phyloP scores from a whole-genome alignment of 305 asterid genomes.

The Nicotiana rustica region DNA sequence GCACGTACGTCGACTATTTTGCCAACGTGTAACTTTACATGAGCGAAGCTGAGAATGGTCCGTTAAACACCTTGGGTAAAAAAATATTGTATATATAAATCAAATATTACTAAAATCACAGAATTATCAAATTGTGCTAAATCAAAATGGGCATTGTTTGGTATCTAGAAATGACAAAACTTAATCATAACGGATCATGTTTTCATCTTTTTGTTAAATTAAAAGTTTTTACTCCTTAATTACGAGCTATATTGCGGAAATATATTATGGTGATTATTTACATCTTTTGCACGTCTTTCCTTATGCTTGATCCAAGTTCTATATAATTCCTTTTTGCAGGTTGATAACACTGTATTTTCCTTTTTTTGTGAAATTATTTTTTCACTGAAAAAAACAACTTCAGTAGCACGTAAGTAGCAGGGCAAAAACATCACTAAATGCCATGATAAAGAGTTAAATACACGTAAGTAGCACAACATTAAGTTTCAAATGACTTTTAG shows the following conservation, averaged over 20 bases:
- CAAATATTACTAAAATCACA: too few relatives aligned
- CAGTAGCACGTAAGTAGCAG: background rate
- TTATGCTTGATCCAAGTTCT: background rate
- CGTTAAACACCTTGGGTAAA: too few relatives aligned
- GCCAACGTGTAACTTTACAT: rapidly evolving
- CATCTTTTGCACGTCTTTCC: background rate
- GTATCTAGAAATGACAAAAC: too few relatives aligned
- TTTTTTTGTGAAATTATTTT: too few relatives aligned
- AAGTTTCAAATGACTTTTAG: background rate
- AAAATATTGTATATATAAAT: too few relatives aligned
- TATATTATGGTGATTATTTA: background rate
- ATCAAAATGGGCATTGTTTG: too few relatives aligned
- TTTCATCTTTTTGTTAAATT: background rate
- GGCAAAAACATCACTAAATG: background rate
- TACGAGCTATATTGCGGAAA: background rate
- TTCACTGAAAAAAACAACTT: too few relatives aligned
- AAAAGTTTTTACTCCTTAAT: background rate
- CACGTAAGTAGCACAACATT: background rate
- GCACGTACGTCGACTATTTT: too few relatives aligned
- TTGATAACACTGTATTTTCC: too few relatives aligned
- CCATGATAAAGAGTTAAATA: too few relatives aligned
- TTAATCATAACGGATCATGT: background rate
- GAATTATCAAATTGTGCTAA: too few relatives aligned
- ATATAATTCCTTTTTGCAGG: background rate
- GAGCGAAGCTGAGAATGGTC: too few relatives aligned